Evolutionary conservation across 2,329 filamentous ascomycete species (phyloP), one percentile per base, ranked within the genome.

Genomic region (Zymoseptoria passerinii): DNA sequence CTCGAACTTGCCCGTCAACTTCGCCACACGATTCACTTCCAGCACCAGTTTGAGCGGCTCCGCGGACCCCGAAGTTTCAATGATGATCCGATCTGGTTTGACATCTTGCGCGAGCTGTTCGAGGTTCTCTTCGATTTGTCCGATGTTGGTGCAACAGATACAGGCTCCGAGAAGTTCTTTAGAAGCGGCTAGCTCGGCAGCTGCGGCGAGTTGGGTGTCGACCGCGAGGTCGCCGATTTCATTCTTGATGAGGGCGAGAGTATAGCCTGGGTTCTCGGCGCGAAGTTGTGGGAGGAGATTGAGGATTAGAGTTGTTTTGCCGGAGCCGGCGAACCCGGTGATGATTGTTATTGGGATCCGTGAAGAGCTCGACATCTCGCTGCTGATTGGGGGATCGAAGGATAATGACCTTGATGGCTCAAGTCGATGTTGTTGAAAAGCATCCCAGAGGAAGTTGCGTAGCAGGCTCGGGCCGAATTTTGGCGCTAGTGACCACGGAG

Each of bases 141-240:
- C 94, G 61, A 99, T 92, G 27, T 97, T 87, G 72, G 97, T 97
- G 78, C 94, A 99, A 82, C 94, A 99, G 75, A 99, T 97, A 77
- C 94, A 97, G 65, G 92, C 94, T 73, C 96, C 95, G 56, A 99
- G 86, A 1, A 99, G 82, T 75, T 99, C 94, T 67, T 89, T 88
- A 4, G 96, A 92, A 57, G 91, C 92, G 0, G 90, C 87, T 66
- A 99, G 91, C 62, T 92, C 86, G 53, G 84, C 84, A 13, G 88
- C 88, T 0, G 88, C 81, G 16, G 94, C 92, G 28, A 99, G 86
- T 73, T 96, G 89, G 1, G 89, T 94, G 78, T 99, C 94, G 71
- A 99, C 82, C 40, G 91, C 92, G 49, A 99, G 77, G 73, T 97
- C 92, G 71, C 94, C 94, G 74, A 96, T 97, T 77, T 99, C 94